phyloP scores from a whole-genome alignment of 768 basidiomycete genomes.

The Steccherinum ochraceum region DNA sequence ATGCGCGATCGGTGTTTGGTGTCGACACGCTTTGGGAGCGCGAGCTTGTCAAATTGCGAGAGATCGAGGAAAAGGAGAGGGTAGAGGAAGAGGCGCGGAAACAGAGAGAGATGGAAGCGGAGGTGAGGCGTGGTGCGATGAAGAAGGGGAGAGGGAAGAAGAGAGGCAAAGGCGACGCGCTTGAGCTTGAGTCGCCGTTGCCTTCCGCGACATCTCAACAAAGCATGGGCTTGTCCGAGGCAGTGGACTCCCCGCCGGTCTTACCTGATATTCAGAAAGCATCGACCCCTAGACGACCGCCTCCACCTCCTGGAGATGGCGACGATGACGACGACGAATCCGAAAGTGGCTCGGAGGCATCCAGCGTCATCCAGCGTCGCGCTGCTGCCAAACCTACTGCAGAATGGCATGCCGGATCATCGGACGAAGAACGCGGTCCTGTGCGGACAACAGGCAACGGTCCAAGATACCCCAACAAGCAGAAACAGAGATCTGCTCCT shows the following conservation, averaged over 20 bases:
- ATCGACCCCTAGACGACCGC: conserved; percentile 22
- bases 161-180: conserved; percentile 30
- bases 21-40: conserved; percentile 91
- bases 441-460: conserved; percentile 56
- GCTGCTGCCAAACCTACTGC: neutral
- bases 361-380: neutral
- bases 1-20: conserved; percentile 81
- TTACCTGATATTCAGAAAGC: conserved; percentile 24
- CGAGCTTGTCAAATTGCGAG: conserved; percentile 74
- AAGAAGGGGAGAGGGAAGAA: conserved; percentile 38
- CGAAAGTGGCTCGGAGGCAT: conserved; percentile 47
- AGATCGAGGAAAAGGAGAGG: conserved; percentile 68
- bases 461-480: conserved; percentile 38
- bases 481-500: conserved; percentile 8
- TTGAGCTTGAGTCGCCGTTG: conserved; percentile 1
- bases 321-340: conserved; percentile 43
- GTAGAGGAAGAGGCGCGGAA: conserved; percentile 46
- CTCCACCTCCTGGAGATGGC: conserved; percentile 21
- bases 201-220: neutral
- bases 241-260: neutral
- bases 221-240: neutral
- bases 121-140: conserved; percentile 29
- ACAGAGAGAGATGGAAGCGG: conserved; percentile 40
- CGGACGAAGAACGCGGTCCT: conserved; percentile 58
- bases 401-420: conserved; percentile 38